phyloP scores from a whole-genome alignment of 2,329 filamentous ascomycete genomes.

The Didymella pinodella region DNA sequence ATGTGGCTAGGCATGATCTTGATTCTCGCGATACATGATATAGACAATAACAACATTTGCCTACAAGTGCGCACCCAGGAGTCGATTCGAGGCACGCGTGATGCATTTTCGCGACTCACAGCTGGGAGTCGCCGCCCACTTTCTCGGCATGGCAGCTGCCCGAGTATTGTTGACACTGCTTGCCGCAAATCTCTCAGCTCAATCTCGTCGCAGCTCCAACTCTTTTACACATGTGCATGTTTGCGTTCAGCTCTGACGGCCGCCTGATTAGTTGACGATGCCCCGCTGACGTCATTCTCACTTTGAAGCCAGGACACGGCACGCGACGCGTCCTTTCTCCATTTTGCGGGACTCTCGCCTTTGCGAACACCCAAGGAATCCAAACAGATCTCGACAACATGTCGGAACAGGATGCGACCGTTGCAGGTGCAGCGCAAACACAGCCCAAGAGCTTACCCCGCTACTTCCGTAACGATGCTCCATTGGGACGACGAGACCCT shows the following conservation, averaged over 20 bases:
- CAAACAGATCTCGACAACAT: slow-evolving; percentile 24
- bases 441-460: slow-evolving; percentile 46
- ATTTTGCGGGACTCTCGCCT: slow-evolving; percentile 3
- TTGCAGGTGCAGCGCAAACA: slow-evolving; percentile 28
- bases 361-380: slow-evolving; percentile 1
- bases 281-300: slow-evolving; percentile 38
- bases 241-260: neutral
- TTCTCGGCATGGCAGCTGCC: neutral
- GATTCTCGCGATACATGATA: neutral
- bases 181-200: neutral
- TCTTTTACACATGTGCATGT: neutral
- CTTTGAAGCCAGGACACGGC: neutral
- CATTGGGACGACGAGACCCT: slow-evolving; percentile 52
- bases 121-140: neutral
- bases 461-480: slow-evolving; percentile 53
- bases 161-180: neutral
- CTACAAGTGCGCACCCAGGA: neutral
- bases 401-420: slow-evolving; percentile 35
- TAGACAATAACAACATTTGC: neutral
- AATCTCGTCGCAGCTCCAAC: neutral
- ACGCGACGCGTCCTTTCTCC: slow-evolving; percentile 1
- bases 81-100: neutral
- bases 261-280: neutral
- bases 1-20: neutral
- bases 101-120: neutral